Percentiles rank a stretch among this genome's conserved stretches.
These are phyloP conservation scores for Telopea speciosissima DNA, from an alignment of 177 flowering plant genomes.

Conservation along the genomic window DNA sequence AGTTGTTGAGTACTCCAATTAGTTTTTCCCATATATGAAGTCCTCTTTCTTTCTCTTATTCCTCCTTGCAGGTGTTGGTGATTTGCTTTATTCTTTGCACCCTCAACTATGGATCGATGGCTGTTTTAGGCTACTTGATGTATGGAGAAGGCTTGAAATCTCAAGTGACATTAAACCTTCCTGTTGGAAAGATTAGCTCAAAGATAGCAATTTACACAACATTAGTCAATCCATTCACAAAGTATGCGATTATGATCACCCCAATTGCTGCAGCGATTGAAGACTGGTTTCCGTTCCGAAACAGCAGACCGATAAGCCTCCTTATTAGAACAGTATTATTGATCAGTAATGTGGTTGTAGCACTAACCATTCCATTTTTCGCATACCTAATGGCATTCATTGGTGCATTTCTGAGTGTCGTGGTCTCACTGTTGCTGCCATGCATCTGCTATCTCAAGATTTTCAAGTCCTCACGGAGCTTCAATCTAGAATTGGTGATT, in stretches of 20 bases:
- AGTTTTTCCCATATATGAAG: not conserved
- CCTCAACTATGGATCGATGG: slow-evolving; percentile 25
- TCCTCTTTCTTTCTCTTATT: not conserved
- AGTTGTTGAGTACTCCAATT: not conserved
- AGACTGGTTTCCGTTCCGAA: slow-evolving; percentile 9
- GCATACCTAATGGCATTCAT: slow-evolving; percentile 50
- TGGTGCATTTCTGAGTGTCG: slow-evolving; percentile 40
- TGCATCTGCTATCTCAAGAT: slow-evolving; percentile 47
- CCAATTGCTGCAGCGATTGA: slow-evolving; percentile 34
- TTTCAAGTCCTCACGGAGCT: slow-evolving; percentile 14
- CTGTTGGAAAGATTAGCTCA: slow-evolving; percentile 18
- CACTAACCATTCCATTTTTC: slow-evolving; percentile 44
- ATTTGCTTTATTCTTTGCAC: slow-evolving; percentile 27
- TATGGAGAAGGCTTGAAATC: slow-evolving; percentile 32
- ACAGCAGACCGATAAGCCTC: slow-evolving; percentile 9
- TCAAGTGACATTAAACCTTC: slow-evolving; percentile 38
- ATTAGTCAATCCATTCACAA: slow-evolving; percentile 35
- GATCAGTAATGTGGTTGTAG: slow-evolving; percentile 41
- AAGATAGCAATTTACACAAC: slow-evolving; percentile 39
- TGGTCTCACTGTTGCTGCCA: slow-evolving; percentile 35
- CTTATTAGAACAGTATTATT: slow-evolving; percentile 31
- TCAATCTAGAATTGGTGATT: slow-evolving; percentile 23
- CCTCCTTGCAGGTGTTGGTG: slow-evolving; percentile 28
- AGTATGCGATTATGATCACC: slow-evolving; percentile 35
- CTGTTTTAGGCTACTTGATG: slow-evolving; percentile 33